Percentiles rank a stretch among this genome's conserved stretches.
These are phyloP conservation scores for Sarcocystis neurona DNA, from an alignment of 169 alveolate species.

Conservation along the genomic window DNA sequence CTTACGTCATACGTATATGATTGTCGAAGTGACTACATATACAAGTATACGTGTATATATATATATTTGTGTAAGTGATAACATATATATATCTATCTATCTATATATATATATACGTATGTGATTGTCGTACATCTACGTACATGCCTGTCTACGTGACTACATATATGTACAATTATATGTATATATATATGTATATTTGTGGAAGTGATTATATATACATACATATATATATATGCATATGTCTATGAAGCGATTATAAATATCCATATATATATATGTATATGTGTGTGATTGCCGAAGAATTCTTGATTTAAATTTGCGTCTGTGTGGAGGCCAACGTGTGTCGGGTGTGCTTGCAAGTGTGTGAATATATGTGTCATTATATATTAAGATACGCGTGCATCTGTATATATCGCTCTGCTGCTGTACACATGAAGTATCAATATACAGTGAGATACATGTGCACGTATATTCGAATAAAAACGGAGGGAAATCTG, in stretches of 20 bases:
- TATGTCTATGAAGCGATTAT: neutral
- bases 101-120: neutral
- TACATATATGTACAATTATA: neutral
- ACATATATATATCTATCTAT: neutral
- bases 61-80: neutral
- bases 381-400: too few relatives aligned
- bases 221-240: neutral
- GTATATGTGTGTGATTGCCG: too few relatives aligned
- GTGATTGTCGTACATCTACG: neutral
- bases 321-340: too few relatives aligned
- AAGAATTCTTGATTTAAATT: too few relatives aligned
- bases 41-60: neutral
- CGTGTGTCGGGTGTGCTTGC: too few relatives aligned
- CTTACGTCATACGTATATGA: neutral
- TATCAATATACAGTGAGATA: too few relatives aligned
- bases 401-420: too few relatives aligned
- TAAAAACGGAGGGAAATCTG: too few relatives aligned
- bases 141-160: neutral
- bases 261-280: neutral
- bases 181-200: too few relatives aligned
- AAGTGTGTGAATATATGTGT: too few relatives aligned
- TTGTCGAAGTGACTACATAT: neutral
- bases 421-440: too few relatives aligned
- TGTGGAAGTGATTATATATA: neutral
- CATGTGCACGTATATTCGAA: too few relatives aligned